Evolutionary conservation across 768 basidiomycete species (phyloP).

Genomic region (Panaeolus cyanescens): DNA sequence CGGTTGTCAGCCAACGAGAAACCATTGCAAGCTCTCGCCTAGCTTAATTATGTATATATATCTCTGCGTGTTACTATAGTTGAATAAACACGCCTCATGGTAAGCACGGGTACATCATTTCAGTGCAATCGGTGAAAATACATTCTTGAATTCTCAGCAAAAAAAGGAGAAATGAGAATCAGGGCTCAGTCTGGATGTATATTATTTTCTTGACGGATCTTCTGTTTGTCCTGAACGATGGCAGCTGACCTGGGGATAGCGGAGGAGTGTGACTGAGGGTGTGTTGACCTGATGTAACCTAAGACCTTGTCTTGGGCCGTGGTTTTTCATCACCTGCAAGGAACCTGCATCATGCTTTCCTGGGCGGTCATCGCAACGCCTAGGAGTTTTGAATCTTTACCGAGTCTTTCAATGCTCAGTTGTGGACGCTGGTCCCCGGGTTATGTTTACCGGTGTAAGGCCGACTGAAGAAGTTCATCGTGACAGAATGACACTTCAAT

Average conservation of each 20-base stretch:
- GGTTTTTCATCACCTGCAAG: background rate
- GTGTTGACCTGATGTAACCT: background rate
- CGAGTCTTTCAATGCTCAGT: background rate
- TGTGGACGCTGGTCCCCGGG: background rate
- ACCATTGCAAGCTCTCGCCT: background rate
- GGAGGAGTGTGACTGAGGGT: background rate
- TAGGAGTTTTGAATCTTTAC: background rate
- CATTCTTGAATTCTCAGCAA: background rate
- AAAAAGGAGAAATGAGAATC: background rate
- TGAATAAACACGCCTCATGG: background rate
- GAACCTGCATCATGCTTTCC: background rate
- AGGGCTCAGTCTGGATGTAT: background rate
- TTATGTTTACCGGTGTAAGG: background rate
- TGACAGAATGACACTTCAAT: background rate
- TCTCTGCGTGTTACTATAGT: too few species aligned
- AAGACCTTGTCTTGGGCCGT: background rate
- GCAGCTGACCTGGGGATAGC: background rate
- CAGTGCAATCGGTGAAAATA: background rate
- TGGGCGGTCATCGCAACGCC: background rate
- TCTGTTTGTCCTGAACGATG: background rate
- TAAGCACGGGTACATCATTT: background rate
- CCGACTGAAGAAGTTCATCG: background rate
- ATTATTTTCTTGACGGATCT: background rate
- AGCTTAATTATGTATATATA: background rate
- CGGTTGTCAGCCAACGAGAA: background rate